Base-by-base conservation (phyloP, 352 stramenopile species). In the Globisporangium canariense region DNA sequence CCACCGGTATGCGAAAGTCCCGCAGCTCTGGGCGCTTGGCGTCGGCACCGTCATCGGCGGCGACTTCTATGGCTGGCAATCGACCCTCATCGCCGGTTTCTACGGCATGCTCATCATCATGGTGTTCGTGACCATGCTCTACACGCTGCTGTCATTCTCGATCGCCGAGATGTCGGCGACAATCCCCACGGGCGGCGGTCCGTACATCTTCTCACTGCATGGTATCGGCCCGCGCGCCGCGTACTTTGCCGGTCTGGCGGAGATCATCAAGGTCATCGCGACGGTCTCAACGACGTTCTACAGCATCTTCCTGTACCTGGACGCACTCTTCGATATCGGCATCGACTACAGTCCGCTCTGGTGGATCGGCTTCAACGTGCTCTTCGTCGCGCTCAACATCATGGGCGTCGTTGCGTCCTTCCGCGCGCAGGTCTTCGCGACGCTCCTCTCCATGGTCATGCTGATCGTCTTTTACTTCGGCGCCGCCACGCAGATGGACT, bases 61-160 rank as follows among this genome's bases (percentile, higher is more conserved):
- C 36, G 76, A 91, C 55, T 91, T 88, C 62, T 91, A 85, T 59
- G 82, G 82, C 62, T 91, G 82, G 82, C 82, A 91, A 63, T 72
- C 78, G 9, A 72, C 79, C 6, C 69, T 91, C 10, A 76, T 83
- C 49, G 78, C 82, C 4, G 82, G 82, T 18, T 91, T 89, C 70
- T 70, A 84, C 49, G 82, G 80, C 10, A 69, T 88, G 8, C 71
- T 88, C 34, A 54, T 91, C 59, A 81, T 88, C 50, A 64, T 91
- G 52, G 59, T 67, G 38, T 73, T 88, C 64, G 78, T 88, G 45
- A 89, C 82, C 13, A 64, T 86, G 46, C 72, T 89, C n/a, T 91
- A 89, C 69, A 73, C 80, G 56, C 53, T 89, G 55, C 71, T 91
- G 16, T 76, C 79, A 9, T 91, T 91, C 69, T 89, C 82, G 3